Conservation (phyloP, 352 stramenopile genomes). For the Achlya hypogyna region DNA sequence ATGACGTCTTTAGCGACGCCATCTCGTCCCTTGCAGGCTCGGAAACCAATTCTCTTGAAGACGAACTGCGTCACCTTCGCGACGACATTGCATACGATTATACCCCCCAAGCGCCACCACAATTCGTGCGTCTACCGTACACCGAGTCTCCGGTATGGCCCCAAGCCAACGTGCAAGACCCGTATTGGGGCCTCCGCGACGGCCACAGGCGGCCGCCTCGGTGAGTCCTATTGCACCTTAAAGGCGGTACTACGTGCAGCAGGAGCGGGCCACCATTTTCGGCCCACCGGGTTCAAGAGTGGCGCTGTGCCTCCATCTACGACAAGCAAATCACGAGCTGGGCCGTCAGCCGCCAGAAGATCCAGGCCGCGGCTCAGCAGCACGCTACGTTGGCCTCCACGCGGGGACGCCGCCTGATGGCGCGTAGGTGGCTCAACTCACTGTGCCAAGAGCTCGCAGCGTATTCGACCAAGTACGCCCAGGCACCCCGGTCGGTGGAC, state of each 20-base stretch:
- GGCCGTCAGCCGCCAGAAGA: background rate
- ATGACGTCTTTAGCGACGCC: background rate
- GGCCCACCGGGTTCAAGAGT: background rate
- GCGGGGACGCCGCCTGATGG: background rate
- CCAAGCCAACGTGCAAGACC: no score
- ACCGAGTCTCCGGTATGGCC: no score
- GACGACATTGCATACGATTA: background rate
- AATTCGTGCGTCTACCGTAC: no score
- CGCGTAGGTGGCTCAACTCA: conserved; percentile 12
- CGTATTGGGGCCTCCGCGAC: no score
- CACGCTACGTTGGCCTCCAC: background rate
- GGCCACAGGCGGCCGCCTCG: no score
- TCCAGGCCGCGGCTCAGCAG: conserved; percentile 5
- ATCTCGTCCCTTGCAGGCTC: background rate
- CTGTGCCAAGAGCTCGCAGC: conserved; percentile 7
- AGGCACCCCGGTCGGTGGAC: background rate
- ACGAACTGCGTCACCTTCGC: background rate
- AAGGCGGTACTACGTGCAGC: no score
- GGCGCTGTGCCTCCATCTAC: conserved; percentile 14
- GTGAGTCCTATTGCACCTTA: no score
- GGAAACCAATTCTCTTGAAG: background rate
- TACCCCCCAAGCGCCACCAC: no score
- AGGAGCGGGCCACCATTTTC: no score
- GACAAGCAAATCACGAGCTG: conserved; percentile 18
- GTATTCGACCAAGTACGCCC: background rate